These are phyloP conservation scores for Bruguiera sexangula DNA, from an alignment of 345 rosid genomes.

Conservation along the genomic window DNA sequence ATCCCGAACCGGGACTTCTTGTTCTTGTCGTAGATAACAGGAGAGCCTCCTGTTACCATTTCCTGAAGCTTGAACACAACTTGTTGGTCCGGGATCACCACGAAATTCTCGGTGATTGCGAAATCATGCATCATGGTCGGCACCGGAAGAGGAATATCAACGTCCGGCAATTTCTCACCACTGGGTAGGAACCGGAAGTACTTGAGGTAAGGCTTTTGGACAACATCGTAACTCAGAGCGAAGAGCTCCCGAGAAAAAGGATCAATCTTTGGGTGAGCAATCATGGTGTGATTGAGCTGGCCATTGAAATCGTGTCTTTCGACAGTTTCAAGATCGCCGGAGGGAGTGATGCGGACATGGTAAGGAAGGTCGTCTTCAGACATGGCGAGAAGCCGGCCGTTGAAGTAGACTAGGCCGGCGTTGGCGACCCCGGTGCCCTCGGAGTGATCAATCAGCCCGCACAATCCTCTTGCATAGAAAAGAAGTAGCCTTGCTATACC, in stretches of 20 bases:
- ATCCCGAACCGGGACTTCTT: constrained; percentile 73
- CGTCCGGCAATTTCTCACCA: constrained; percentile 60
- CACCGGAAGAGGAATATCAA: constrained; percentile 57
- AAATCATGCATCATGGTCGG: constrained; percentile 95
- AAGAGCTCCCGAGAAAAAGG: constrained; percentile 66
- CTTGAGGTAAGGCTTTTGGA: constrained; percentile 67
- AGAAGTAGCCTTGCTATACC: constrained; percentile 76
- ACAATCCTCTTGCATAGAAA: constrained; percentile 63
- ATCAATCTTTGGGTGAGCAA: constrained; percentile 89
- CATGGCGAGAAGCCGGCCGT: constrained; percentile 71
- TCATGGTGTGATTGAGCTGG: constrained; percentile 67
- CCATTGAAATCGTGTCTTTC: constrained; percentile 63
- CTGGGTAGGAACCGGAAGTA: constrained; percentile 66
- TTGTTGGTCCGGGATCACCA: constrained; percentile 83
- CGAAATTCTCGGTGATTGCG: constrained; percentile 71
- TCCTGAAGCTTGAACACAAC: constrained; percentile 77
- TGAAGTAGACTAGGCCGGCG: constrained; percentile 82
- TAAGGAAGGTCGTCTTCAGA: constrained; percentile 89
- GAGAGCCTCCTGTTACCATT: constrained; percentile 82
- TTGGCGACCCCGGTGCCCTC: constrained; percentile 79
- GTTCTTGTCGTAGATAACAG: constrained; percentile 70
- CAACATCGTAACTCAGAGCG: constrained; percentile 78
- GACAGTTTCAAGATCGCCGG: constrained; percentile 60
- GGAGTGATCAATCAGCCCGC: constrained; percentile 58
- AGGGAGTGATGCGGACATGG: constrained; percentile 55